phyloP scores from a whole-genome alignment of 352 stramenopile genomes.

The Phytophthora pseudosyringae region DNA sequence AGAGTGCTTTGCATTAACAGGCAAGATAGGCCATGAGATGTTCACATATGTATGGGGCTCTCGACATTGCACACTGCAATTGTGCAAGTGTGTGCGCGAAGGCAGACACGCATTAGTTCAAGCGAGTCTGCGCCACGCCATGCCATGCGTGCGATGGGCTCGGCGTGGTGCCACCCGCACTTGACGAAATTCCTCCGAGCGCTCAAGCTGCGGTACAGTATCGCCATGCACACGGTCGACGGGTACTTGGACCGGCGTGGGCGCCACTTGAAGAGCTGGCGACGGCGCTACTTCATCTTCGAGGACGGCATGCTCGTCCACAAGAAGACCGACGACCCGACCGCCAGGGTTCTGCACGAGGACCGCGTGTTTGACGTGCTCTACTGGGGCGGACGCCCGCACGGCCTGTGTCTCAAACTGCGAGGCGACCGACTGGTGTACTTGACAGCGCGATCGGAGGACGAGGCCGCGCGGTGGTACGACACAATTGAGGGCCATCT shows the following conservation, averaged over 20 bases:
- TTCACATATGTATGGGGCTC: slow-evolving; percentile 24
- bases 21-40: slow-evolving; percentile 24
- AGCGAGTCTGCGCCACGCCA: slow-evolving; percentile 26
- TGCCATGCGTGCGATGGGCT: slow-evolving; percentile 18
- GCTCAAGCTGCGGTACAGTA: neutral
- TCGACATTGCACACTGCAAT: slow-evolving; percentile 25
- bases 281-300: slow-evolving; percentile 73
- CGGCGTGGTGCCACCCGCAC: slow-evolving; percentile 12
- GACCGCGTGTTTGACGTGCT: slow-evolving; percentile 68
- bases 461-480: slow-evolving; percentile 61
- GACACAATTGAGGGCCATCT: slow-evolving; percentile 60
- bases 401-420: slow-evolving; percentile 65
- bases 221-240: slow-evolving; percentile 20
- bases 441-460: slow-evolving; percentile 54
- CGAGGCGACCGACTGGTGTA: slow-evolving; percentile 59
- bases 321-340: slow-evolving; percentile 59
- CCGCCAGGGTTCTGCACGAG: slow-evolving; percentile 50
- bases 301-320: slow-evolving; percentile 64
- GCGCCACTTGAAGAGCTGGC: slow-evolving; percentile 73
- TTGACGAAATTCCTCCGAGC: slow-evolving; percentile 26
- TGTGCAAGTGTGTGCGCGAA: slow-evolving; percentile 13
- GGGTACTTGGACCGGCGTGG: slow-evolving; percentile 70
- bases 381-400: slow-evolving; percentile 63
- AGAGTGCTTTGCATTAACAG: slow-evolving; percentile 23
- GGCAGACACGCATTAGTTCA: slow-evolving; percentile 19